Conservation (phyloP, 805 yeast species). For the Candida oleophila region DNA sequence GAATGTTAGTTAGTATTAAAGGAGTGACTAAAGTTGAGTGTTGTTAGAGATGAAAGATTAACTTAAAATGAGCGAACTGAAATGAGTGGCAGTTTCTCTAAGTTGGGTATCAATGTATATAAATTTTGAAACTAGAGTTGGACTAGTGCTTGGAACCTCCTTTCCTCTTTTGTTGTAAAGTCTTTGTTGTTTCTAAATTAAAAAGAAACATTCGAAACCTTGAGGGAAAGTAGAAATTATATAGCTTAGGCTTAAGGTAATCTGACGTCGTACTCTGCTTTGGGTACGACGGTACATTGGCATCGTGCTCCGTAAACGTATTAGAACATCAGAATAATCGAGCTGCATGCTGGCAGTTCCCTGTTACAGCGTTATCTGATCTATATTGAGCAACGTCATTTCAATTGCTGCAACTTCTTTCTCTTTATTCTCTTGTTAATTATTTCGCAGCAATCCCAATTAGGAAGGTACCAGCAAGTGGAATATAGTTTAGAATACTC, state of each 20-base stretch:
- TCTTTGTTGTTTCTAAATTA: background rate
- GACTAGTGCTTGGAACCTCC: background rate
- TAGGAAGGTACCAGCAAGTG: background rate
- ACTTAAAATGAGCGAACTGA: background rate
- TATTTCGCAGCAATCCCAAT: background rate
- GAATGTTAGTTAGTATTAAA: constrained; percentile 2
- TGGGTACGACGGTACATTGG: too few species aligned
- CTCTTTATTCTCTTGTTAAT: background rate
- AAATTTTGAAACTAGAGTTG: background rate
- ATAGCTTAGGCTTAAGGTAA: too few species aligned
- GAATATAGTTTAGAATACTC: background rate
- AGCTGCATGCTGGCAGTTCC: background rate
- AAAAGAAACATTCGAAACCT: too few species aligned
- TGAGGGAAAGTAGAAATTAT: too few species aligned
- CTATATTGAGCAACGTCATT: background rate
- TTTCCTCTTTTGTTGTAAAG: background rate
- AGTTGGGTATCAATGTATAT: background rate
- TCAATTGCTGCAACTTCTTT: background rate
- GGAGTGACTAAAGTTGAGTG: constrained; percentile 5
- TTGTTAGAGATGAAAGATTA: background rate
- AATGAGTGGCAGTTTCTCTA: constrained; percentile 6
- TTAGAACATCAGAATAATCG: background rate
- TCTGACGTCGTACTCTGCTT: too few species aligned
- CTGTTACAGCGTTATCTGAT: background rate
- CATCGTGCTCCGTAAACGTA: too few species aligned